phyloP scores from a whole-genome alignment of 1,284 basidiomycete species.

The Cutaneotrichosporon curvatum region DNA sequence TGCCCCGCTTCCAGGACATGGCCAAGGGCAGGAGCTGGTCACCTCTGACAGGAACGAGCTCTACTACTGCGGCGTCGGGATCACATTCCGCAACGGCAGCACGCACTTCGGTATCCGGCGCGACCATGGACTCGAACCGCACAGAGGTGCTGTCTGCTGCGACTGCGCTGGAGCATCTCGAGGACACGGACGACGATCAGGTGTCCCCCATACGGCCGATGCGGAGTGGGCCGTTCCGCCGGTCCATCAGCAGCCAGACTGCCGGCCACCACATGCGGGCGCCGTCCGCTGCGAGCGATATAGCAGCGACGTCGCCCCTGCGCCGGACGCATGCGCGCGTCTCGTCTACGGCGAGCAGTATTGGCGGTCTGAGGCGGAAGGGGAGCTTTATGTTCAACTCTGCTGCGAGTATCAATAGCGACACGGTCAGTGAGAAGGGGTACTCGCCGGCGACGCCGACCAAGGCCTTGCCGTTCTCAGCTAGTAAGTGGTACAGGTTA shows the following conservation, averaged over 20 bases:
- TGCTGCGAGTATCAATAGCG: constrained; percentile 28
- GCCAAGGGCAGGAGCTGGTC: constrained; percentile 5
- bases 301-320: constrained; percentile 8
- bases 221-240: constrained; percentile 5
- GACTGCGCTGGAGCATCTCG: background rate
- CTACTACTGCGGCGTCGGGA: background rate
- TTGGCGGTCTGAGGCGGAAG: constrained; percentile 40
- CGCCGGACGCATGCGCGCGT: constrained; percentile 9
- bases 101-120: no score
- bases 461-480: constrained; percentile 20
- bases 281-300: constrained; percentile 12
- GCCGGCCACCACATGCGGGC: constrained; percentile 14
- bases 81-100: no score
- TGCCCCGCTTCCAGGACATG: constrained; percentile 29
- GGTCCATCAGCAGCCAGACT: background rate
- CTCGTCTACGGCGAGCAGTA: constrained; percentile 17
- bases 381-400: constrained; percentile 41
- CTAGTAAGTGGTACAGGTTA: constrained; percentile 15
- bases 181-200: constrained; percentile 8
- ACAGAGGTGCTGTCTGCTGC: background rate
- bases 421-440: constrained; percentile 12
- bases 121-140: background rate
- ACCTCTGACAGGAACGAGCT: background rate
- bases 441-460: constrained; percentile 37
- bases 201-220: constrained; percentile 12